phyloP scores from a whole-genome alignment of 495 filamentous ascomycete species.

The Cladorrhinum samala region DNA sequence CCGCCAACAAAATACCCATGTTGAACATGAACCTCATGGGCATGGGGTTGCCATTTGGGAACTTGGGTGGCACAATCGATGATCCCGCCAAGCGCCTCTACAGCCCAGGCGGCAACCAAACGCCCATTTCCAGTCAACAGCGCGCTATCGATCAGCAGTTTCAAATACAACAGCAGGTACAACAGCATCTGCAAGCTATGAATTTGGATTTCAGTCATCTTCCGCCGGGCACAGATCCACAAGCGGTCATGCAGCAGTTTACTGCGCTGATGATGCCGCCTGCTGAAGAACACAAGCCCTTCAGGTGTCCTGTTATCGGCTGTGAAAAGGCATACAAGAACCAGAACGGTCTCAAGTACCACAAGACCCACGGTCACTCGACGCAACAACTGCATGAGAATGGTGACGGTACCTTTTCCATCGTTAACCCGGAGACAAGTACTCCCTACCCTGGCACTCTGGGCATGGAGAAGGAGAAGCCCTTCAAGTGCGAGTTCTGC shows the following conservation, averaged over 20 bases:
- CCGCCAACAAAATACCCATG: conserved; percentile 55
- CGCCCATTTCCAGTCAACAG: conserved; percentile 50
- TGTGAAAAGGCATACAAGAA: conserved; percentile 99
- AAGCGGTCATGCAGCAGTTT: conserved; percentile 69
- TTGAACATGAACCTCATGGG: conserved; percentile 42
- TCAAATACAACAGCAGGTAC: conserved; percentile 38
- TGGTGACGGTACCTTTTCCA: conserved; percentile 92
- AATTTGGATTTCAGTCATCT: conserved; percentile 60
- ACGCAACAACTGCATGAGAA: conserved; percentile 95
- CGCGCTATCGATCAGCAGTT: conserved; percentile 29
- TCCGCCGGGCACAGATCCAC: conserved; percentile 68
- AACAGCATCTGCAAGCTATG: conserved; percentile 60
- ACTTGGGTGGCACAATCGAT: conserved; percentile 62
- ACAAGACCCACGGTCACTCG: conserved; percentile 84
- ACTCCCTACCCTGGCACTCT: conserved; percentile 90
- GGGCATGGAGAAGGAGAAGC: conserved; percentile 99
- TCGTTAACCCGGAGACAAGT: conserved; percentile 93
- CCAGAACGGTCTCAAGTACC: conserved; percentile 94
- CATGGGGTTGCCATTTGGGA: conserved; percentile 22
- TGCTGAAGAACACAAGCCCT: conserved; percentile 82
- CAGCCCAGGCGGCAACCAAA: conserved; percentile 65
- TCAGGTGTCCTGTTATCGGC: conserved; percentile 94
- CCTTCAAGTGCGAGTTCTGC: conserved; percentile 92
- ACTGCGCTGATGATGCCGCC: conserved; percentile 51
- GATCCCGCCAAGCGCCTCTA: conserved; percentile 92